These are phyloP conservation scores for Lactarius indigo DNA, from an alignment of 768 basidiomycete genomes.

Conservation along the genomic window DNA sequence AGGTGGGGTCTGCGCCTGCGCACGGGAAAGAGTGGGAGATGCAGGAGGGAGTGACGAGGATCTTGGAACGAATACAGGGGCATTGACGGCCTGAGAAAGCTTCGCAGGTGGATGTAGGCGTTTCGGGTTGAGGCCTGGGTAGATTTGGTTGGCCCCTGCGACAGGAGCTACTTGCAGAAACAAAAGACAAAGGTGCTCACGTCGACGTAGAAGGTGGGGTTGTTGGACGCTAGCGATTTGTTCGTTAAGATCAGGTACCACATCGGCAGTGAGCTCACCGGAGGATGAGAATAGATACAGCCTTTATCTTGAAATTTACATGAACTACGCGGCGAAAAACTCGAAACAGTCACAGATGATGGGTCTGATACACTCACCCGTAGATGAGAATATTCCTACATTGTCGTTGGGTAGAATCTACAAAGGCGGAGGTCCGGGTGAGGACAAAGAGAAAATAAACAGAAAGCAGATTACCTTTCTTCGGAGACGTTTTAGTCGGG, in stretches of 20 bases:
- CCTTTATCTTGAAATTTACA: conserved; percentile 88
- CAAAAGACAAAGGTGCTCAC: conserved; percentile 19
- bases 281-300: conserved; percentile 79
- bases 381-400: conserved; percentile 92
- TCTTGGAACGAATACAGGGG: conserved; percentile 83
- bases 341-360: conserved; percentile 7
- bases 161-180: too few relatives aligned
- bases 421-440: conserved; percentile 15
- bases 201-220: conserved; percentile 21
- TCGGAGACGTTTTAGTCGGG: conserved; percentile 47
- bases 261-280: conserved; percentile 39
- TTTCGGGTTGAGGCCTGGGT: conserved; percentile 24
- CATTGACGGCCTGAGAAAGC: conserved; percentile 71
- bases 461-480: conserved; percentile 36
- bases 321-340: conserved; percentile 43
- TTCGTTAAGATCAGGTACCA: not conserved
- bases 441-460: conserved; percentile 16
- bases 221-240: conserved; percentile 17
- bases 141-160: not conserved
- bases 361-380: conserved; percentile 50
- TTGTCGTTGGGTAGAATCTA: conserved; percentile 71
- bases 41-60: conserved; percentile 34
- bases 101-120: conserved; percentile 27
- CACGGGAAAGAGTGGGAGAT: conserved; percentile 24
- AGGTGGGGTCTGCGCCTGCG: conserved; percentile 24